Percentiles rank a stretch among this genome's conserved stretches.
These are phyloP conservation scores for Hippophae gyantsensis DNA, from an alignment of 306 rosid species.

Conservation along the genomic window DNA sequence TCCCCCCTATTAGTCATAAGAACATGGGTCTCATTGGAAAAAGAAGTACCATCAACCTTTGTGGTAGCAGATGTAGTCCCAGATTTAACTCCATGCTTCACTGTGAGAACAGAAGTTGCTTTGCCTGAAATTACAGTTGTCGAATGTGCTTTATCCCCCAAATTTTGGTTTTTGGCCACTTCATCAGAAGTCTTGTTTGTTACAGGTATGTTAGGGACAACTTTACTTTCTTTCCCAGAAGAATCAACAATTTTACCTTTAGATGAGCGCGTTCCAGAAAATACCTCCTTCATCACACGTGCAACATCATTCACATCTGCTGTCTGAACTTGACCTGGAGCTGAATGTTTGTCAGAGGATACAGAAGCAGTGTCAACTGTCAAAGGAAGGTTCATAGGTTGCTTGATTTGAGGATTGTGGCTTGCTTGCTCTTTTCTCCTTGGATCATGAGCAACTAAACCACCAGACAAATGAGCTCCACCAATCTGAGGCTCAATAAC, in stretches of 20 bases:
- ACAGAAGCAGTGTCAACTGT: constrained; percentile 43
- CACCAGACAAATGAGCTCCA: constrained; percentile 39
- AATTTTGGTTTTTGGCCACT: constrained; percentile 20
- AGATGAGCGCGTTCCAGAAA: constrained; percentile 72
- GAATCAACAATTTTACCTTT: constrained; percentile 50
- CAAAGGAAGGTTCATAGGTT: constrained; percentile 30
- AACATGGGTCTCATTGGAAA: constrained; percentile 20
- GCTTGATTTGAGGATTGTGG: constrained; percentile 50
- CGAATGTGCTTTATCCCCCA: constrained; percentile 28
- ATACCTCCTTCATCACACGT: constrained; percentile 97
- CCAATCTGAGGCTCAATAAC: constrained; percentile 38
- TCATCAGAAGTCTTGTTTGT: constrained; percentile 31
- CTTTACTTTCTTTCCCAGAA: constrained; percentile 44
- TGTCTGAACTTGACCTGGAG: constrained; percentile 60
- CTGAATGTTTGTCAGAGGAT: constrained; percentile 51
- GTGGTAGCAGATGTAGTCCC: constrained; percentile 17
- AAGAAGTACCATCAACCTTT: constrained; percentile 12
- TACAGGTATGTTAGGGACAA: constrained; percentile 20
- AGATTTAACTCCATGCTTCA: constrained; percentile 20
- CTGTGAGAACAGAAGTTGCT: constrained; percentile 22
- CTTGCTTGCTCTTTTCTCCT: constrained; percentile 58
- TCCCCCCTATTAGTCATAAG: constrained; percentile 13
- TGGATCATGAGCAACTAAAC: constrained; percentile 44
- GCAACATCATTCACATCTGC: constrained; percentile 86
- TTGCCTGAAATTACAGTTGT: constrained; percentile 10